Evolutionary conservation across 305 asterid species (phyloP), one percentile per base, ranked within the genome.

Genomic region (Stenogyne calaminthoides): DNA sequence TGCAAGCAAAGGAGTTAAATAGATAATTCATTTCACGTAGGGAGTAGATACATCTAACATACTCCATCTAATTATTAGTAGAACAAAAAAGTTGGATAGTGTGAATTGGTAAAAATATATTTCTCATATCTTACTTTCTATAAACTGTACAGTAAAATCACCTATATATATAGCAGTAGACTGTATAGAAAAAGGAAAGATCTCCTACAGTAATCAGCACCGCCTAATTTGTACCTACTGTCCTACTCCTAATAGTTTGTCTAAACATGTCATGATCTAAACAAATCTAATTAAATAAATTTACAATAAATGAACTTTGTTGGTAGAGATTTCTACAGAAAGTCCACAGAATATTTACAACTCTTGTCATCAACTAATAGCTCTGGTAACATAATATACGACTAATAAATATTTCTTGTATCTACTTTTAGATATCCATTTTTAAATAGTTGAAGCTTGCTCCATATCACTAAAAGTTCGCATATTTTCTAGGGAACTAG

Each of bases 1-100:
- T 95, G 92, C 87, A 86, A 71, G 19, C 22, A 77, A 76, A 46
- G 44, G 27, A 42, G 67, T 19, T 47, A 58, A 22, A 47, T 29
- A 55, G 36, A 57, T 44, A 67, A 57, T 11, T 29, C 63, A 57
- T 73, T 63, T 63, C 32, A 71, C 18, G 16, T 19, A 16, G 63
- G 36, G 18, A 37, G 49, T 19, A 71, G 14, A 63, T 16, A 58
- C 14, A 25, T 66, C 47, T 22, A 40, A 67, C 72, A 55, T 19
- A 15, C 47, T 11, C 29, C 29, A 25, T 25, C 29, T 25, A 25
- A 2, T 25, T 25, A 25, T 25, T 34, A 36, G 52, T 44, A 46
- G 44, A 32, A 66, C 20, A 19, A 16, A 29, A 68, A 51, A 78
- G n/a, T 25, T 34, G 19, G 27, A 44, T 7, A 61, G 51, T 39